Evolutionary conservation across 2,329 filamentous ascomycete genomes (phyloP).

Genomic region (Rutstroemia sp.): DNA sequence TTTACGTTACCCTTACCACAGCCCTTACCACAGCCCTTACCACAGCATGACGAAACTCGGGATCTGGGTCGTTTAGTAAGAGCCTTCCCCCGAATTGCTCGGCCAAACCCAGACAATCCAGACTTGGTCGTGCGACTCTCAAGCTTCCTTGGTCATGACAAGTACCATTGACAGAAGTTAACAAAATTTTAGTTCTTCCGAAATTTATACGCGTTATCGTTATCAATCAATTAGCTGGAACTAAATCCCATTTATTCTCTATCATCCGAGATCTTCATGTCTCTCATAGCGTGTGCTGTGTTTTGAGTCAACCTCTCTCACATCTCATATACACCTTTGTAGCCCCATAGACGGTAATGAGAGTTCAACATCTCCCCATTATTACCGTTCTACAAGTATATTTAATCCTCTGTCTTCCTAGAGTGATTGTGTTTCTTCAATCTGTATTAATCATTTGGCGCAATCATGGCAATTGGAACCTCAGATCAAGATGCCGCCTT

Average conservation of each 20-base stretch:
- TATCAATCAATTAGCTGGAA: not conserved
- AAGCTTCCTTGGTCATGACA: constrained; percentile 14
- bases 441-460: not conserved
- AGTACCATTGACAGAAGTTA: constrained; percentile 17
- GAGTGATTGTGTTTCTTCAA: not conserved
- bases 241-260: constrained; percentile 6
- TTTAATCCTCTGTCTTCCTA: not conserved
- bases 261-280: constrained; percentile 12
- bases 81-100: no score
- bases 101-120: no score
- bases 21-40: no score
- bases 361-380: not conserved
- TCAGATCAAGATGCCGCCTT: constrained; percentile 7
- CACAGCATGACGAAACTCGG: no score
- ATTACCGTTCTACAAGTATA: not conserved
- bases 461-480: not conserved
- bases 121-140: not conserved
- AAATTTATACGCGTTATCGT: constrained; percentile 17
- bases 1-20: no score
- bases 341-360: not conserved
- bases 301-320: not conserved
- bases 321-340: not conserved
- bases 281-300: constrained; percentile 9
- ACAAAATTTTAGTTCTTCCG: constrained; percentile 10
- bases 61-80: no score